Evolutionary conservation across 768 basidiomycete genomes (phyloP), one percentile per base, ranked within the genome.

Genomic region (Lactarius akahatsu): DNA sequence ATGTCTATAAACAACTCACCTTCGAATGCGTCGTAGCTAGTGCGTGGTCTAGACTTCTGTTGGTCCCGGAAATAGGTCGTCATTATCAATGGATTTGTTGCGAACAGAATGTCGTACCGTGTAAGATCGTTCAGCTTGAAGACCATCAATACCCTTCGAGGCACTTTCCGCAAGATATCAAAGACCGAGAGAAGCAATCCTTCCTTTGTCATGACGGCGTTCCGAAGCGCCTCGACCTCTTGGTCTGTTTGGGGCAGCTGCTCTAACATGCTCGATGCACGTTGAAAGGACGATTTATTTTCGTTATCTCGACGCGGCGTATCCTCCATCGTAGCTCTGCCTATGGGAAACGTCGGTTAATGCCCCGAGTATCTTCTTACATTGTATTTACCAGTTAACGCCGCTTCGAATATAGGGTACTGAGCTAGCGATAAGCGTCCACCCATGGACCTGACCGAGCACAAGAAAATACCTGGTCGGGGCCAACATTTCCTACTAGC

Each of bases 401-500:
- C 96, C 26, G 94, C 92, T 76, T 98, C 94, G 68, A 98, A 95
- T 13, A 97, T 84, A 10, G 94, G 92, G 74, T 97, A 98, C 91
- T 96, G 72, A 0, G 61, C 34, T 4, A 15, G 8, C 4, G 55
- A 36, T 61, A 50, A 68, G 57, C 28, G 38, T 34, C 43, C 38
- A 28, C 34, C 16, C 1, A 45, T 3, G 7, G 38, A n/a, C 15
- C 1, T 26, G n/a, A 36, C 40, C 59, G 16, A 57, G 16, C 56
- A 13, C 30, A 20, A 59, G 26, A 18, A 76, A 85, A 63, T 72
- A 96, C 94, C 70, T 96, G 81, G 66, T 94, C 93, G 50, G 90
- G 86, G 5, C 86, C 88, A 64, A 98, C 90, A 73, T 96, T 96
- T 5, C 94, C 97, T 13, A 98, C 94, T 2, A 94, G 77, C 72